phyloP scores from a whole-genome alignment of 2,329 filamentous ascomycete genomes.

The Mycosphaerella sp. region DNA sequence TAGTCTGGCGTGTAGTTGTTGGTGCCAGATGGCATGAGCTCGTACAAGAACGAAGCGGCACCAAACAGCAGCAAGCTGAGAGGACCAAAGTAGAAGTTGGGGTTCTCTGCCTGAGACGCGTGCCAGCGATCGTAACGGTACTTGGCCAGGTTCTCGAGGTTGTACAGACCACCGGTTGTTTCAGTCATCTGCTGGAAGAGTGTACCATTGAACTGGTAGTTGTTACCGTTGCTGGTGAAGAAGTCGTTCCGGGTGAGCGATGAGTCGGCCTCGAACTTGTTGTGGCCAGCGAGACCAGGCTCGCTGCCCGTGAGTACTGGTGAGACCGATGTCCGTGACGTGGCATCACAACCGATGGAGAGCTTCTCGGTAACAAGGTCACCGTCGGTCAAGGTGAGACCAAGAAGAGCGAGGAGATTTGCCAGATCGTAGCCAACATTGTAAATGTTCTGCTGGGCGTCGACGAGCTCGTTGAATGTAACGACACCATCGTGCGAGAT shows the following conservation, averaged over 20 bases:
- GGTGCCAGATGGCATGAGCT: slow-evolving; percentile 36
- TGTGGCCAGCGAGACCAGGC: slow-evolving; percentile 41
- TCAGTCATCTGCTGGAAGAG: slow-evolving; percentile 37
- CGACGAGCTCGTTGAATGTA: slow-evolving; percentile 38
- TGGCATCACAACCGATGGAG: slow-evolving; percentile 39
- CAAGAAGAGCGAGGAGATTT: slow-evolving; percentile 36
- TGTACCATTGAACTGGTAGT: slow-evolving; percentile 38
- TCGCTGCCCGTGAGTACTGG: slow-evolving; percentile 34
- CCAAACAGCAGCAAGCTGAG: slow-evolving; percentile 38
- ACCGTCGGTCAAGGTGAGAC: slow-evolving; percentile 37
- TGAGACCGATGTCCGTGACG: slow-evolving; percentile 27
- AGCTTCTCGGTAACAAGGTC: slow-evolving; percentile 39
- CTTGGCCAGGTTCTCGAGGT: slow-evolving; percentile 35
- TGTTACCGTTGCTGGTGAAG: slow-evolving; percentile 34
- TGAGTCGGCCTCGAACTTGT: slow-evolving; percentile 40
- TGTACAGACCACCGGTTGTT: slow-evolving; percentile 33
- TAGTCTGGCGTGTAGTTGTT: slow-evolving; percentile 31
- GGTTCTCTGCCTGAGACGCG: slow-evolving; percentile 35
- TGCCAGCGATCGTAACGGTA: slow-evolving; percentile 39
- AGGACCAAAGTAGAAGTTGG: slow-evolving; percentile 41
- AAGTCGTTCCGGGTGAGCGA: slow-evolving; percentile 40
- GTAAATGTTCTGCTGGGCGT: slow-evolving; percentile 42
- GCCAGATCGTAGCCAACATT: slow-evolving; percentile 41
- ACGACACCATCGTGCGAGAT: slow-evolving; percentile 40
- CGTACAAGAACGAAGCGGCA: slow-evolving; percentile 41